phyloP scores from a whole-genome alignment of 2,329 filamentous ascomycete species.

The Ophiostoma australiae region DNA sequence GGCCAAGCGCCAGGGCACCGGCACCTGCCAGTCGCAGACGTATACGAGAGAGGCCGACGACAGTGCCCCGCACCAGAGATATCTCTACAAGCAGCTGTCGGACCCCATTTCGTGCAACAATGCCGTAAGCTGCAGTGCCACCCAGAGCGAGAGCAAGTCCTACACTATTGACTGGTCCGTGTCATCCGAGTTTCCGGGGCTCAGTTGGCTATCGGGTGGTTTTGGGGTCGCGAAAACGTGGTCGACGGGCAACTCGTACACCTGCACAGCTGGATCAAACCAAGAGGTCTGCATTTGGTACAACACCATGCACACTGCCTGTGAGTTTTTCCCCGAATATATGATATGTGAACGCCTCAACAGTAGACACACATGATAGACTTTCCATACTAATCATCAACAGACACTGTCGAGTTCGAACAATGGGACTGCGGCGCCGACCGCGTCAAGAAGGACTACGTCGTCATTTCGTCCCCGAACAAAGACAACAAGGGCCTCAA shows the following conservation, averaged over 20 bases:
- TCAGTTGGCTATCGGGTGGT: not conserved
- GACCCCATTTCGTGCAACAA: not conserved
- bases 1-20: not conserved
- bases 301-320: not conserved
- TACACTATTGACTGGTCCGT: not conserved
- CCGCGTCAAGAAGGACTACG: not conserved
- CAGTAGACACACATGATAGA: no score
- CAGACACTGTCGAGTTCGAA: not conserved
- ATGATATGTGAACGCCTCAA: no score
- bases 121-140: not conserved
- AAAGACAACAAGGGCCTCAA: not conserved
- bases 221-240: not conserved
- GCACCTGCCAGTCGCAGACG: not conserved
- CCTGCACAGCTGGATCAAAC: not conserved
- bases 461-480: conserved; percentile 15
- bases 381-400: not conserved
- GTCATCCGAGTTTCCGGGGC: not conserved
- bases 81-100: not conserved
- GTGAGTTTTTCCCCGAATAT: not conserved
- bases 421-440: not conserved
- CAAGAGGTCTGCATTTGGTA: not conserved
- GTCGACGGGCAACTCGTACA: not conserved
- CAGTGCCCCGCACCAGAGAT: not conserved
- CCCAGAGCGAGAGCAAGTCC: not conserved
- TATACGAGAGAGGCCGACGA: not conserved